phyloP scores from a whole-genome alignment of 2,329 filamentous ascomycete genomes.

The Penicillium sp. region DNA sequence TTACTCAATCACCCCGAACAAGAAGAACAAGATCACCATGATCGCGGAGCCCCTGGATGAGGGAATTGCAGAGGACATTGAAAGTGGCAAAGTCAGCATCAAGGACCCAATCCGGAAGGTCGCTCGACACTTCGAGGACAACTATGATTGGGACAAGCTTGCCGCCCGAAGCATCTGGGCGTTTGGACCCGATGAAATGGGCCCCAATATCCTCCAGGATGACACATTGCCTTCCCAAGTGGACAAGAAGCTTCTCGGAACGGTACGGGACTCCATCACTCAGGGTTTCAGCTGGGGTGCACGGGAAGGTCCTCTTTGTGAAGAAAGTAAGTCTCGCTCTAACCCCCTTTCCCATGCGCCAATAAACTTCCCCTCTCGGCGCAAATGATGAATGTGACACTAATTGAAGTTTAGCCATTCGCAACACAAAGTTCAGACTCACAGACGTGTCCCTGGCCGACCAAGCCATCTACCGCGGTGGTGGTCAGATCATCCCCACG shows the following conservation, averaged over 20 bases:
- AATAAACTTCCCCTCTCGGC: neutral
- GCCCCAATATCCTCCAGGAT: conserved; percentile 94
- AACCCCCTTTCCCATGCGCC: conserved; percentile 22
- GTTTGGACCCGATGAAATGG: conserved; percentile 92
- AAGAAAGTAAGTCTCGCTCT: conserved; percentile 74
- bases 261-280: conserved; percentile 86
- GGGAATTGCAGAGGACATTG: conserved; percentile 92
- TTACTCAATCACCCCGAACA: conserved; percentile 96
- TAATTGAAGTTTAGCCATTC: conserved; percentile 67
- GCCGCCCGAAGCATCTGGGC: conserved; percentile 97
- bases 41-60: conserved; percentile 94
- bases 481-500: conserved; percentile 96
- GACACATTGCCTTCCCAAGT: conserved; percentile 94
- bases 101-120: conserved; percentile 90
- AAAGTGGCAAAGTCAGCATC: conserved; percentile 85
- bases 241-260: conserved; percentile 85
- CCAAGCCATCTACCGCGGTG: conserved; percentile 91
- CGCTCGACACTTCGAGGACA: conserved; percentile 95
- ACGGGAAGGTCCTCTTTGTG: conserved; percentile 90
- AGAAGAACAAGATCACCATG: conserved; percentile 99
- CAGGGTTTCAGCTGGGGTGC: conserved; percentile 98
- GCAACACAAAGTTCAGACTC: conserved; percentile 96
- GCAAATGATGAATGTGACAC: conserved; percentile 8
- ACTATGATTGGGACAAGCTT: conserved; percentile 94
- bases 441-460: conserved; percentile 84